Conservation (phyloP, 2,329 filamentous ascomycete species). For the Alternaria brassicae region DNA sequence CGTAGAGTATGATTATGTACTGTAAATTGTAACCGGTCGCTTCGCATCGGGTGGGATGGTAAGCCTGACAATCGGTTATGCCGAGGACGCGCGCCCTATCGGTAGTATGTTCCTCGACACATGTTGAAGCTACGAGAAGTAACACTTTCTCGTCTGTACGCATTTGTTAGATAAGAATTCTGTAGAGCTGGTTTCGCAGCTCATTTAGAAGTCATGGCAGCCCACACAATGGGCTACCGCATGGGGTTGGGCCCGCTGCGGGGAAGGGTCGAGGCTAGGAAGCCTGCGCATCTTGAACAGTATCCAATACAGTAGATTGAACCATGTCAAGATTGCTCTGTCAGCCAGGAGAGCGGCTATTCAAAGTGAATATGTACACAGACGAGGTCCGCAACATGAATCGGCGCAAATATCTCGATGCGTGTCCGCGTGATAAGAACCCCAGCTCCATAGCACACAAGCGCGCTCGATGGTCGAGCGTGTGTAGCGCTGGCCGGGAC, state of each 20-base stretch:
- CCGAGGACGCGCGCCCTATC: slow-evolving; percentile 1
- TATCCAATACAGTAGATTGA: slow-evolving; percentile 2
- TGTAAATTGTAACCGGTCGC: slow-evolving; percentile 11
- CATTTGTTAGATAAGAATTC: neutral
- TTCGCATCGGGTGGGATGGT: neutral
- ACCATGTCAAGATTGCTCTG: neutral
- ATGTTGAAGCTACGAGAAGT: neutral
- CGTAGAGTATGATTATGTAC: slow-evolving; percentile 10
- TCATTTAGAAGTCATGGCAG: neutral
- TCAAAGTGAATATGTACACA: slow-evolving; percentile 22
- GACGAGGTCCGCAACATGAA: slow-evolving; percentile 30
- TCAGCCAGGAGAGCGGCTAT: slow-evolving; percentile 5
- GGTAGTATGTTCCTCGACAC: neutral
- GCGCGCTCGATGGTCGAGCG: slow-evolving; percentile 21
- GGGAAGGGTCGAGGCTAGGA: slow-evolving; percentile 13
- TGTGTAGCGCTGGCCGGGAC: slow-evolving; percentile 21
- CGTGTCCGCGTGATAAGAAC: slow-evolving; percentile 25
- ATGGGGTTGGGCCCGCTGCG: slow-evolving; percentile 18
- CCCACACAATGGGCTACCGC: slow-evolving; percentile 16
- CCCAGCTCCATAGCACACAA: slow-evolving; percentile 18
- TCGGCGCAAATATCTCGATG: slow-evolving; percentile 28
- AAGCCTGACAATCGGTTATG: slow-evolving; percentile 1
- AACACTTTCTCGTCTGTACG: neutral
- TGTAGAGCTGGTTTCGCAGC: neutral
- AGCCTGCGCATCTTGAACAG: slow-evolving; percentile 1